These are phyloP conservation scores for Saccharata proteae DNA, from an alignment of 2,329 filamentous ascomycete species.

Conservation along the genomic window DNA sequence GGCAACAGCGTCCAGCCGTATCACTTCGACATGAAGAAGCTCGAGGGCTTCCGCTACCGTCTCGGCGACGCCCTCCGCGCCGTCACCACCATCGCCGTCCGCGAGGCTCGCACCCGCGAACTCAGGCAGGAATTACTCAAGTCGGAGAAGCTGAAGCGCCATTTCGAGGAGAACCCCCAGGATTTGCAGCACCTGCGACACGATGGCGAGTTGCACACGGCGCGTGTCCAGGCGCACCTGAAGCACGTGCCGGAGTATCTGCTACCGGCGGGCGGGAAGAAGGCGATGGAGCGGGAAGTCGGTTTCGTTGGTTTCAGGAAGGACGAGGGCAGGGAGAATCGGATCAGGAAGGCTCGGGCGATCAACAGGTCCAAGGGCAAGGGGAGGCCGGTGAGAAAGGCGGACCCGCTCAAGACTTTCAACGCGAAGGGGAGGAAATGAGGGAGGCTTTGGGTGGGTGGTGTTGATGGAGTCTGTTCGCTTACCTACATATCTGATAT, in stretches of 20 bases:
- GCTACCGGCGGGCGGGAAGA: slow-evolving; percentile 61
- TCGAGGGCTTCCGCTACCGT: slow-evolving; percentile 89
- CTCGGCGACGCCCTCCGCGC: slow-evolving; percentile 85
- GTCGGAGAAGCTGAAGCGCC: slow-evolving; percentile 83
- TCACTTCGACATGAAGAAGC: slow-evolving; percentile 85
- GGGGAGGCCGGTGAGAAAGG: slow-evolving; percentile 43
- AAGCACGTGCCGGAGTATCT: slow-evolving; percentile 93
- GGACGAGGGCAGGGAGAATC: slow-evolving; percentile 28
- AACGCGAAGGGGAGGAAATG: slow-evolving; percentile 38
- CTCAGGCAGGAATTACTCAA: slow-evolving; percentile 82
- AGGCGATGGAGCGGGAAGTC: slow-evolving; percentile 52
- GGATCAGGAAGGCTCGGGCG: slow-evolving; percentile 30
- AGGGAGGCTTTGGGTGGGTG: background rate
- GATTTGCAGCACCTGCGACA: slow-evolving; percentile 81
- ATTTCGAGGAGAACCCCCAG: slow-evolving; percentile 94
- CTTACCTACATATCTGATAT: too few relatives aligned
- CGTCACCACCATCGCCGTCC: slow-evolving; percentile 79
- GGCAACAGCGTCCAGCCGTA: slow-evolving; percentile 80
- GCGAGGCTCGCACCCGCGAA: slow-evolving; percentile 80
- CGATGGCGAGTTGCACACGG: slow-evolving; percentile 75
- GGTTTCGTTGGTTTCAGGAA: slow-evolving; percentile 62
- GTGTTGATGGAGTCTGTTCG: too few relatives aligned
- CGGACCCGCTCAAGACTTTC: slow-evolving; percentile 82
- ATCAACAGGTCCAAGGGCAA: slow-evolving; percentile 33
- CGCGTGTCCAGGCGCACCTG: slow-evolving; percentile 75